Base-by-base conservation (phyloP, 148 eudicot genomes). In the Polygonum aviculare region DNA sequence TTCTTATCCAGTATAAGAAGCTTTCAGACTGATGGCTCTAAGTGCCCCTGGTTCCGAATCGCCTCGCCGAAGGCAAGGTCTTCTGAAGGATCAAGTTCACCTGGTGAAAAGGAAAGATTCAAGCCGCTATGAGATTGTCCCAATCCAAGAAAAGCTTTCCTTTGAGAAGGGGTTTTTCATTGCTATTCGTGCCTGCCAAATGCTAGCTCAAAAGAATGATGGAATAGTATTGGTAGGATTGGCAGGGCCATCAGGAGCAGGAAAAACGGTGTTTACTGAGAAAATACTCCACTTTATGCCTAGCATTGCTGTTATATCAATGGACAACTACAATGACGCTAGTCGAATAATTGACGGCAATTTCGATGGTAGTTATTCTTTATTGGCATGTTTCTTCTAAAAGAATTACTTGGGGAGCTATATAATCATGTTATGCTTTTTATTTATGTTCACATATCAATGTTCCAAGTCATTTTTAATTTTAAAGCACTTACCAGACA, bases 221-320 rank as follows among this genome's bases (percentile, higher is more conserved):
- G 97, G 98, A 55, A 84, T 92, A 15, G 84, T 90, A 83, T 77
- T 94, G 63, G 88, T 94, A 31, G 97, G 98, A 54, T 14, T 94
- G 77, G 98, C 98, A 51, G 98, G 98, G 74, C 98, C 97, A 31
- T 94, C 97, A 33, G 98, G 98, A 71, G 97, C 98, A 51, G 98
- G 97, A 69, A 94, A 94, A 82, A 88, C 90, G 74, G 86, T 86
- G 54, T 92, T 94, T 76, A 94, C 97, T 33, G 98, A 94, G 79
- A 94, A 94, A 81, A 83, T 94, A 75, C 83, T 87, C 41, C 88
- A 85, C 78, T 94, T 90, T 74, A 87, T 90, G 95, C 97, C 98
- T 5, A 87, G 95, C 85, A 83, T 94, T 54, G 92, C 93, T 10
- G 90, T 92, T 76, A 91, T 94, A 80, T 92, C 98, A 75, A 92